Conservation (phyloP, 2,329 filamentous ascomycete species). For the Arachnomyces sp. region DNA sequence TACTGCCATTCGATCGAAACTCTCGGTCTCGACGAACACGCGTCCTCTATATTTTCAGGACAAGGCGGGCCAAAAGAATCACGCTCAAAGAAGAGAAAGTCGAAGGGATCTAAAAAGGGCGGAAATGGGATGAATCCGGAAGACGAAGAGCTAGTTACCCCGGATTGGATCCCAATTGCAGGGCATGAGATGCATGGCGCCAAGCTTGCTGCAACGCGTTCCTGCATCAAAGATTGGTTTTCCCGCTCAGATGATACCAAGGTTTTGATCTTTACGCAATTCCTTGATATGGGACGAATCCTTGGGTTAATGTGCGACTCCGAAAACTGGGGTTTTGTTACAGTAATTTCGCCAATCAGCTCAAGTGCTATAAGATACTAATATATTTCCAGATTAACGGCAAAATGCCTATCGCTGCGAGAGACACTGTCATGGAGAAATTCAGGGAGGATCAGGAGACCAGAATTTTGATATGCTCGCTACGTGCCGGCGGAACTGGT, state of each 20-base stretch:
- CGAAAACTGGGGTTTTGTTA: conserved; percentile 43
- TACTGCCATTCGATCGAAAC: conserved; percentile 6
- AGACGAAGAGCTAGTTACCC: conserved; percentile 12
- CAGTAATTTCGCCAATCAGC: conserved; percentile 19
- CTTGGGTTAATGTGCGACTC: conserved; percentile 42
- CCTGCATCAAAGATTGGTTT: conserved; percentile 33
- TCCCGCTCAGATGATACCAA: conserved; percentile 43
- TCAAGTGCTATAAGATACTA: neutral
- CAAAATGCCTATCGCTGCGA: conserved; percentile 35
- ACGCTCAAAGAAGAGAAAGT: neutral
- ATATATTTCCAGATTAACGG: conserved; percentile 38
- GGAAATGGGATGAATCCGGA: conserved; percentile 10
- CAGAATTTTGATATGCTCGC: conserved; percentile 48
- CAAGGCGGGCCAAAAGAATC: conserved; percentile 1
- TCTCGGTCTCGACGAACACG: neutral
- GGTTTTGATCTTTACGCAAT: conserved; percentile 56
- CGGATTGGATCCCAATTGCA: conserved; percentile 19
- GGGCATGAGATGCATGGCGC: conserved; percentile 27
- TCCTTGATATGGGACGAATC: conserved; percentile 46
- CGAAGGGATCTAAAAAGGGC: conserved; percentile 1
- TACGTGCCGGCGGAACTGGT: conserved; percentile 51
- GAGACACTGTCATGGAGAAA: conserved; percentile 38
- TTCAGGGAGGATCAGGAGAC: conserved; percentile 38
- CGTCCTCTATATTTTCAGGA: too few relatives aligned
- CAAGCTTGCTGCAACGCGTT: conserved; percentile 31